Base-by-base conservation (phyloP, 768 basidiomycete genomes). In the Cubamyces lactineus region DNA sequence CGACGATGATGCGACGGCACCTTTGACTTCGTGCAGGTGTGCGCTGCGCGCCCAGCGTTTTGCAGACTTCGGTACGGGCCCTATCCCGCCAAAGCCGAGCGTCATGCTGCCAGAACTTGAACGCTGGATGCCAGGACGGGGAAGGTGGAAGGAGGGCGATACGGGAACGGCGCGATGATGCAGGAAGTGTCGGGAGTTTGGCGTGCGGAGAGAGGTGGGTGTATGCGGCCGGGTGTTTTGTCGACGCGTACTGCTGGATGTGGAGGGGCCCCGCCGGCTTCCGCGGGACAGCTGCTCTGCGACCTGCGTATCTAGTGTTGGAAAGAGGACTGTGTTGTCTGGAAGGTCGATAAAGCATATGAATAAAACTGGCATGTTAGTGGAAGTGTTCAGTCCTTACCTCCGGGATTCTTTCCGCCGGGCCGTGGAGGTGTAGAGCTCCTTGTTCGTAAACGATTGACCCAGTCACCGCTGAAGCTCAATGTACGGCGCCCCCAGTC, bases 11-110 rank as follows among this genome's bases (percentile, higher is more conserved):
- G 54, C 43, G 4, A 40, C 53, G 50, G 45, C 47, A 51, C 53
- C 58, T 64, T 69, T 70, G n/a, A 89, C 83, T 68, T 88, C 85
- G 64, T 91, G 89, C 48, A 90, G 66, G 76, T 91, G 89, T 3
- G 89, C 85, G 0, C 78, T 86, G 40, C 85, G 77, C 21, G 87
- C 88, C 82, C 85, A 86, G 40, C 79, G 79, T 63, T 80, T 83
- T 17, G 82, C 80, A 0, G 78, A 78, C 56, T 82, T 81, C 53
- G 80, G 80, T 5, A 74, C 75, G 43, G 72, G 71, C 16, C 74
- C 75, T 34, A 71, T 40, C 61, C 72, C 69, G 59, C 75, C 51
- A 69, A 72, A 39, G 58, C 71, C 66, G 40, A 64, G 64, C 34
- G 46, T 50, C 24, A 57, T 60, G 55, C 67, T 61, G 13, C 66